Conservation (phyloP, 192 early-diverging fungal genomes). For the Podila verticillata region DNA sequence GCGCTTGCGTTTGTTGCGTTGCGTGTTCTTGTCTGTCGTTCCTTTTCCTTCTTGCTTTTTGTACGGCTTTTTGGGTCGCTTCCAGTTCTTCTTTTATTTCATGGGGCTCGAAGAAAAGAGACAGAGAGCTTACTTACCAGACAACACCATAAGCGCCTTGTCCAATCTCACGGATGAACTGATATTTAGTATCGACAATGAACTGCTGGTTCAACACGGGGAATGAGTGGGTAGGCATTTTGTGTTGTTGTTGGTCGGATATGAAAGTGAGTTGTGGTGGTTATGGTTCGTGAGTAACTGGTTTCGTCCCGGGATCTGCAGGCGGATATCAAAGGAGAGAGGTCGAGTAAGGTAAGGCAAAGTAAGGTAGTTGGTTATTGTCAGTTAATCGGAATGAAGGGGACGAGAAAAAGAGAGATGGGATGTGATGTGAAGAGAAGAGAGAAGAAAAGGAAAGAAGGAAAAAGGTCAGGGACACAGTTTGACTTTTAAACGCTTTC, state of each 20-base stretch:
- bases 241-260: slow-evolving; percentile 16
- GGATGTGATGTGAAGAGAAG: not conserved
- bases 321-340: not conserved
- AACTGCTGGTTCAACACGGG: slow-evolving; percentile 60
- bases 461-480: not conserved
- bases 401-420: not conserved
- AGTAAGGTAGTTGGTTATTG: not conserved
- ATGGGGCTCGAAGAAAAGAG: not conserved
- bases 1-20: too few species aligned
- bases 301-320: not conserved
- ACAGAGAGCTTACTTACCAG: slow-evolving; percentile 64
- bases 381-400: not conserved
- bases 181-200: slow-evolving; percentile 68
- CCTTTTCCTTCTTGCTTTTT: not conserved
- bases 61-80: too few species aligned
- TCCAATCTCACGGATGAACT: slow-evolving; percentile 83
- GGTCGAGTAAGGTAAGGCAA: not conserved
- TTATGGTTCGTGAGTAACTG: not conserved
- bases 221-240: slow-evolving; percentile 56
- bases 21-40: not conserved
- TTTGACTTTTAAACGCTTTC: not conserved
- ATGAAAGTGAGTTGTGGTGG: not conserved
- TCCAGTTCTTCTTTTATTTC: not conserved
- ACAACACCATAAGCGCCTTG: slow-evolving; percentile 94
- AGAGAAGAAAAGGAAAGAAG: not conserved